Base-by-base conservation (phyloP, 179 eudicot genomes). In the Patellifolia procumbens region DNA sequence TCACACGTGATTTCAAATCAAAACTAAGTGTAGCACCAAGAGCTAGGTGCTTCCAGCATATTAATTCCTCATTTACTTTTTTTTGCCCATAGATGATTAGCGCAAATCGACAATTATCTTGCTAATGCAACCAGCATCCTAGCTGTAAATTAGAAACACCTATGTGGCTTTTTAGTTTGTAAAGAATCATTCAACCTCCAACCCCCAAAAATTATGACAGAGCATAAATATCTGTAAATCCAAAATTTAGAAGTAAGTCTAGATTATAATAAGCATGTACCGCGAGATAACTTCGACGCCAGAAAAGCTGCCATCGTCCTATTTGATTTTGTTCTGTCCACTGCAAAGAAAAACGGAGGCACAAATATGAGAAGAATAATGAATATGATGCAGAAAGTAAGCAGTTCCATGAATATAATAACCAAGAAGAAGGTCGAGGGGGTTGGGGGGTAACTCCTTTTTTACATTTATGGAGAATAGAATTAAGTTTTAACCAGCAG, bases 221-320 rank as follows among this genome's bases (percentile, higher is more conserved):
- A 19, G 51, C 45, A 20, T 16, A 2, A 37, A n/a, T 9, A 16
- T 45, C 9, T 12, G 29, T 16, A 61, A 24, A 39, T 15, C 0
- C 19, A 49, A 4, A 78, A 17, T 19, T 34, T 29, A 34, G 29
- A 52, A 68, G 63, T 0, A 53, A 39, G 20, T 5, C 13, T 2
- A 56, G 22, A 5, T 28, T 4, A 52, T 59, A 4, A 22, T 31
- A 34, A 80, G 60, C 37, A 63, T 26, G 5, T 76, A 71, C 84
- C 84, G n/a, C 61, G 80, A n/a, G 78, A 81, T 60, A 81, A 61
- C 72, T 69, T 81, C 2, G 78, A 68, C 39, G 66, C 77, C 52
- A 77, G 22, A 32, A 74, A 67, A 56, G 84, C 70, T 12, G 81
- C 78, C 84, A 81, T 81, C 45, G 13, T 17, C 34, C 17, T 3